phyloP scores from a whole-genome alignment of 306 rosid species.

The Parietaria judaica region DNA sequence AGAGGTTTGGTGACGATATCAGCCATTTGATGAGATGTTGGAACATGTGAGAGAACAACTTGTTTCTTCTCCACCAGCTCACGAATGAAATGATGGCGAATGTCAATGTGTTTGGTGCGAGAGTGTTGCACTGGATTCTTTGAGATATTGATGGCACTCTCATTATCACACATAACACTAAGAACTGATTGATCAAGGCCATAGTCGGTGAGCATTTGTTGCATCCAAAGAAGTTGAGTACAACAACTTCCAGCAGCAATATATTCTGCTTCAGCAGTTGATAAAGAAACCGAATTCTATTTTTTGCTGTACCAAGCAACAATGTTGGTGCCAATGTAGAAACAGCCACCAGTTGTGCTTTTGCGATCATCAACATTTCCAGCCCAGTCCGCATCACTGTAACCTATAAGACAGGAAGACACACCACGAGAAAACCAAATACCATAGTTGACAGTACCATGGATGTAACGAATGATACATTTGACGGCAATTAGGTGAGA shows the following conservation, averaged over 20 bases:
- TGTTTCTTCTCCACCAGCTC: too few species aligned
- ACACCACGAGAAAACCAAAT: too few species aligned
- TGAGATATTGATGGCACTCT: conserved; percentile 7
- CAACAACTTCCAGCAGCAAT: background rate
- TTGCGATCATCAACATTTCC: too few species aligned
- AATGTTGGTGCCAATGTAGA: background rate
- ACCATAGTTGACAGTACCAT: too few species aligned
- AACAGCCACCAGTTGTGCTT: background rate
- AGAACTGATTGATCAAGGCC: background rate
- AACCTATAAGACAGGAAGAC: too few species aligned
- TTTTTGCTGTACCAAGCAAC: conserved; percentile 2
- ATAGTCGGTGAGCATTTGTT: conserved; percentile 6
- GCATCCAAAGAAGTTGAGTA: background rate
- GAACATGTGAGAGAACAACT: too few species aligned
- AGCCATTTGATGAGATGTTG: too few species aligned
- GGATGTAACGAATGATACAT: too few species aligned
- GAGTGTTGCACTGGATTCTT: conserved; percentile 10
- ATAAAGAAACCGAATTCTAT: background rate
- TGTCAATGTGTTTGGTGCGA: conserved; percentile 3
- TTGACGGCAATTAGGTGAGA: background rate
- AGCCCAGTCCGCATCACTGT: too few species aligned
- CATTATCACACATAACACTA: background rate
- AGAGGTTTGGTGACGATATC: too few species aligned
- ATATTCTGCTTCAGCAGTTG: background rate
- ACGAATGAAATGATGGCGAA: background rate